Base-by-base conservation (phyloP, 228 moss, liverwort and hornwort species). In the Sphagnum magellanicum region DNA sequence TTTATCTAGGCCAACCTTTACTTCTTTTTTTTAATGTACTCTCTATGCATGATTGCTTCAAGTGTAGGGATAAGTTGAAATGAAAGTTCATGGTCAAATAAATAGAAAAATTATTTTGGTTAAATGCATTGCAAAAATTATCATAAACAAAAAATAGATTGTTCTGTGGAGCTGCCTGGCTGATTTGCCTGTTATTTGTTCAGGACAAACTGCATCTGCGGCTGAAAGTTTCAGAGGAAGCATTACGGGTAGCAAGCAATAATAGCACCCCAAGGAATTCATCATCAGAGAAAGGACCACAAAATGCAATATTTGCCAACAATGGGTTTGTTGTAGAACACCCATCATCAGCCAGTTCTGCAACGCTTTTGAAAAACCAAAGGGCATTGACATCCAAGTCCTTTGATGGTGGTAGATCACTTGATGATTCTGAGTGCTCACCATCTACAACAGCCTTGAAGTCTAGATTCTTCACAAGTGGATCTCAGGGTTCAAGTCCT, bases 121-220 rank as follows among this genome's bases (percentile, higher is more conserved):
- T 71, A 74, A 57, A 59, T 12, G 17, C 63, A 14, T 68, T 12
- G 48, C 59, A 8, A 4, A 6, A 15, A 16, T 51, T 13, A 48
- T 8, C 17, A 67, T 52, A 5, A n/a, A 66, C 4, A 0, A 9
- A 15, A 8, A 7, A 16, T 5, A 10, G 6, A 47, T 50, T 11
- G 6, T 59, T 8, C 6, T 59, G 10, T 52, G 47, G 4, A 50
- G 49, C 49, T 17, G 4, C 4, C 5, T 63, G 72, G 65, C 59
- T 13, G 48, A 17, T 65, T 11, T 13, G 10, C 65, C 59, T 67
- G 57, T 69, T 47, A 16, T 74, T 77, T 50, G 52, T 83, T 64
- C 90, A 98, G 93, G 97, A 98, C 59, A 98, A 98, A 73, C 85
- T 93, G 53, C 97, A 98, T 74, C 68, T 93, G 70, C 90, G 97